Percentiles rank a stretch among this genome's conserved stretches.
phyloP scores from a whole-genome alignment of 768 basidiomycete genomes.

The Goffeauzyma gilvescens region DNA sequence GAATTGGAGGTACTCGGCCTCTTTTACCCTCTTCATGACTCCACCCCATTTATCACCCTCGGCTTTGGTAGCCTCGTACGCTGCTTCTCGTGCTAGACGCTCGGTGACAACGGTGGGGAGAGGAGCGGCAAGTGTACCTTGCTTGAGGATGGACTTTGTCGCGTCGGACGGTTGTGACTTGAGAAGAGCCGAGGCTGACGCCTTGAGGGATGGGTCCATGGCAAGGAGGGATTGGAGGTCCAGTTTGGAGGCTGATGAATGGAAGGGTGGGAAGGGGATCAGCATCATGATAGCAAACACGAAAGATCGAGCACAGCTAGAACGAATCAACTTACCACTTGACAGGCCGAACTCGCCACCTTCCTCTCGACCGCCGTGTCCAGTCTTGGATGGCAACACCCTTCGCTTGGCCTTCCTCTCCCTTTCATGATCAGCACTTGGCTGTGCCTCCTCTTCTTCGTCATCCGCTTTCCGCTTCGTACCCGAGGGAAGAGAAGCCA shows the following conservation, averaged over 20 bases:
- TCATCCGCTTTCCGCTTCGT: constrained; percentile 12
- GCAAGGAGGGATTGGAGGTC: constrained; percentile 40
- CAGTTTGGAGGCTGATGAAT: constrained; percentile 28
- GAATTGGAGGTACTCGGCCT: constrained; percentile 39
- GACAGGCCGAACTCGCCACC: constrained; percentile 54
- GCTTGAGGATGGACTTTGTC: constrained; percentile 39
- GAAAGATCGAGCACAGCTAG: no score
- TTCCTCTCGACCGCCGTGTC: constrained; percentile 33
- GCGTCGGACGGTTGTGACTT: constrained; percentile 33
- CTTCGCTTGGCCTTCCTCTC: constrained; percentile 36
- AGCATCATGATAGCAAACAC: constrained; percentile 11
- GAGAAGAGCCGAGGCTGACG: constrained; percentile 41
- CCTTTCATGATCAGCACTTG: constrained; percentile 1
- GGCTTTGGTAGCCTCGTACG: constrained; percentile 77
- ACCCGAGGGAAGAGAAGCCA: constrained; percentile 10
- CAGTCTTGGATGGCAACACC: constrained; percentile 52
- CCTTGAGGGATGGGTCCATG: constrained; percentile 42
- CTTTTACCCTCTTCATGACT: constrained; percentile 77
- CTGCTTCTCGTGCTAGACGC: constrained; percentile 75
- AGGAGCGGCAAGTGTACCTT: constrained; percentile 54
- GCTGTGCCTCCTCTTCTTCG: constrained; percentile 11
- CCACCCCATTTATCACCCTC: constrained; percentile 87
- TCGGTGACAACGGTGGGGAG: constrained; percentile 73
- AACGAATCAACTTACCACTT: constrained; percentile 15
- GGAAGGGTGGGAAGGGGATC: constrained; percentile 15